Evolutionary conservation across 768 basidiomycete genomes (phyloP).

Genomic region (Lentinula guzmanii): DNA sequence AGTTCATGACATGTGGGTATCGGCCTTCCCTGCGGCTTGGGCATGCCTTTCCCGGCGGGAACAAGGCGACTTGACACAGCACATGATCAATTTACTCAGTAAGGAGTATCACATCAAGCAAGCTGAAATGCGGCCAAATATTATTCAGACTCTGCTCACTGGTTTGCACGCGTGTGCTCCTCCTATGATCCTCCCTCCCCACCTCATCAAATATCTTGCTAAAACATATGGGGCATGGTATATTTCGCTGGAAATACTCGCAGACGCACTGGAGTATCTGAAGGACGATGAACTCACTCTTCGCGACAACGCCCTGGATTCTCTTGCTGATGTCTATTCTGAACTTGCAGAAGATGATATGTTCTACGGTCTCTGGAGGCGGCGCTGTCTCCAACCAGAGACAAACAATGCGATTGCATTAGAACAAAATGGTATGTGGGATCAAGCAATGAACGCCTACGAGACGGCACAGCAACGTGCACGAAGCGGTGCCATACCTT

Average conservation of each 20-base stretch:
- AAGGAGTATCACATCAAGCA: constrained; percentile 93
- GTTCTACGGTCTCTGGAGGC: constrained; percentile 94
- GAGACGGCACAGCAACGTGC: constrained; percentile 87
- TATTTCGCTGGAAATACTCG: constrained; percentile 79
- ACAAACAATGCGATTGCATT: constrained; percentile 85
- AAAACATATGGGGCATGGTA: constrained; percentile 98
- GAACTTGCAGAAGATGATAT: constrained; percentile 95
- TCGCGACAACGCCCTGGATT: constrained; percentile 82
- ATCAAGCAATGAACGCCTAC: constrained; percentile 81
- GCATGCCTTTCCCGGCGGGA: constrained; percentile 78
- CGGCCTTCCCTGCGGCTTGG: constrained; percentile 85
- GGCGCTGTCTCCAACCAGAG: constrained; percentile 81
- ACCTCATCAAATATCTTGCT: constrained; percentile 92
- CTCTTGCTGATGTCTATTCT: constrained; percentile 91
- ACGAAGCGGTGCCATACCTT: constrained; percentile 74
- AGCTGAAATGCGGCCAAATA: constrained; percentile 83
- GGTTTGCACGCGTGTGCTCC: constrained; percentile 84
- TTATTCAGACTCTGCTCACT: constrained; percentile 84
- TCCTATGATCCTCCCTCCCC: constrained; percentile 85
- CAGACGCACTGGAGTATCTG: constrained; percentile 68
- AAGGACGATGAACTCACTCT: constrained; percentile 77
- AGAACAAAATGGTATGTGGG: constrained; percentile 98
- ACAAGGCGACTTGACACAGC: constrained; percentile 82
- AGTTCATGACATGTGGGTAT: constrained; percentile 83
- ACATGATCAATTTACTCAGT: constrained; percentile 84